phyloP scores from a whole-genome alignment of 2,329 filamentous ascomycete species.

The Exophiala sp. region DNA sequence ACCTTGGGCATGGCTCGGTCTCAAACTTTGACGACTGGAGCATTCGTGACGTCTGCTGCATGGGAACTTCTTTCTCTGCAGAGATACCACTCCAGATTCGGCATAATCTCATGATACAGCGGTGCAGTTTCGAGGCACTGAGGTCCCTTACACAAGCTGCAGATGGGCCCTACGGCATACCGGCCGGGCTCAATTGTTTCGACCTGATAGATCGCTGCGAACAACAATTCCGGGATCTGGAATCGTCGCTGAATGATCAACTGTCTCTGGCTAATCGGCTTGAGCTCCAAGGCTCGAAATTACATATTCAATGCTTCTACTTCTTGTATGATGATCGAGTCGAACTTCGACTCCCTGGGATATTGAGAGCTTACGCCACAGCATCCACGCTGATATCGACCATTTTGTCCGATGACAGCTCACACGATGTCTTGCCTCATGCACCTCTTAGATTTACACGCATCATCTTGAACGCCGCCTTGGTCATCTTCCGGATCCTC shows the following conservation, averaged over 20 bases:
- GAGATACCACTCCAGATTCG: neutral
- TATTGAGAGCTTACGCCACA: conserved; percentile 1
- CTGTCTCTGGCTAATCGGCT: conserved; percentile 1
- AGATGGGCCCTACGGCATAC: conserved; percentile 1
- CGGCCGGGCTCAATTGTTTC: neutral
- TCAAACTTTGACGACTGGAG: conserved; percentile 2
- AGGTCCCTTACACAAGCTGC: neutral
- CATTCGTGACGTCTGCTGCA: neutral
- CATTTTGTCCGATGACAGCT: neutral
- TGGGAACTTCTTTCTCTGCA: neutral
- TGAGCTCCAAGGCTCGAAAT: neutral
- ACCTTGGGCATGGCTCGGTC: neutral
- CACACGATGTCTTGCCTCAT: neutral
- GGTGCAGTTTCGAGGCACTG: neutral
- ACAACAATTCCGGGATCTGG: neutral
- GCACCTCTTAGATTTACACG: neutral
- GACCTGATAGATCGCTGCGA: neutral
- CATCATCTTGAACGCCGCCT: neutral
- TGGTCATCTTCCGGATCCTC: conserved; percentile 5
- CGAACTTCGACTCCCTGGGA: neutral
- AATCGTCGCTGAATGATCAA: neutral
- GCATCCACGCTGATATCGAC: neutral
- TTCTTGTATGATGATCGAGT: neutral
- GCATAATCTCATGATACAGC: conserved; percentile 7
- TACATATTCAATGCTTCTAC: neutral